A percentile compares a stretch with the other conserved stretches of the same genome.
Evolutionary conservation across 148 eudicot species (phyloP).

Genomic region (Rhododendron henanense): DNA sequence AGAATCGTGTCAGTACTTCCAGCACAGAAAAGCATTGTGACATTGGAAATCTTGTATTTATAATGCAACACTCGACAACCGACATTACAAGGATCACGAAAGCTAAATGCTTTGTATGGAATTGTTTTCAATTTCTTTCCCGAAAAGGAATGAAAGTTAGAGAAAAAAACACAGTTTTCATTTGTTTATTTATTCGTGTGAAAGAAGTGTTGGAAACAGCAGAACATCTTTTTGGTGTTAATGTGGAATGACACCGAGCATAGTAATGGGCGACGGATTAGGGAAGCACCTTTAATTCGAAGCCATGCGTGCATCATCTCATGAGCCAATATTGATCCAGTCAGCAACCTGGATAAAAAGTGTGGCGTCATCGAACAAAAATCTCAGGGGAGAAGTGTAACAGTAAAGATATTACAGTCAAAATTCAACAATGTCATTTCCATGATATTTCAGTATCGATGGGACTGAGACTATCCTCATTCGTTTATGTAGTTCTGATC

Average conservation of each 20-base stretch:
- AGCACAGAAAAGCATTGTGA: not conserved
- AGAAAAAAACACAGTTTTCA: not conserved
- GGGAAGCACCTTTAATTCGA: not conserved
- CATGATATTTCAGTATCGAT: not conserved
- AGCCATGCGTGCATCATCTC: conserved; percentile 4
- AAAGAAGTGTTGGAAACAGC: not conserved
- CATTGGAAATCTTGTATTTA: not conserved
- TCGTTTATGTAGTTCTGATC: not conserved
- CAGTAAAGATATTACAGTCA: not conserved
- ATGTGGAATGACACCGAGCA: not conserved
- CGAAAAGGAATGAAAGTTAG: not conserved
- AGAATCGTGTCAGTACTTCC: not conserved
- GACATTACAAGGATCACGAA: not conserved
- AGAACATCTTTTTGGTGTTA: not conserved
- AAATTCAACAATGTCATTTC: not conserved
- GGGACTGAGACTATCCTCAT: not conserved
- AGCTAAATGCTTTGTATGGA: not conserved
- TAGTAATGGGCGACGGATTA: not conserved
- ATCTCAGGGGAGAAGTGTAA: not conserved
- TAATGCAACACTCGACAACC: not conserved
- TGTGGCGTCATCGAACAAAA: not conserved
- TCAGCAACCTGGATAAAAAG: not conserved
- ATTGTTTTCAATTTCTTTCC: not conserved
- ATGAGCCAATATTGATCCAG: not conserved
- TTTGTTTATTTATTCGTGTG: not conserved